Conservation (phyloP, 139 green algal species). For the Zygnema circumcarinatum region DNA sequence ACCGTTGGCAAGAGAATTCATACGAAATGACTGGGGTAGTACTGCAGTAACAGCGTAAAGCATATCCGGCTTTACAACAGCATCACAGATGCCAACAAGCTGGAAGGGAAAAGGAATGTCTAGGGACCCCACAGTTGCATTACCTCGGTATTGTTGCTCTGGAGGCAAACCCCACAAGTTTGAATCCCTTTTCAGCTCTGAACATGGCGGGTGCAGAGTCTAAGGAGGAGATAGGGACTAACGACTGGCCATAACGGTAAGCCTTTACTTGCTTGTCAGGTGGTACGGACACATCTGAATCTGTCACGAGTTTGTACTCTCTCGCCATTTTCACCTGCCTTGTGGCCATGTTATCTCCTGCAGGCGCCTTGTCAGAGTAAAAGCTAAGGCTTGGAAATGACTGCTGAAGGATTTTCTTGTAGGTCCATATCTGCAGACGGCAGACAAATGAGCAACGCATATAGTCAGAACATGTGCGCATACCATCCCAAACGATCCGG, state of each 20-base stretch:
- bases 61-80: no score
- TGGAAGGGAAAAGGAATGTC: no score
- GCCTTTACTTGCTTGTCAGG: conserved; percentile 42
- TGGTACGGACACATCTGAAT: conserved; percentile 25
- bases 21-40: no score
- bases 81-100: no score
- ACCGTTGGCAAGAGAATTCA: no score
- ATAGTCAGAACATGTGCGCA: neutral
- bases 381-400: conserved; percentile 19
- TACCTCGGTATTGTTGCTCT: conserved; percentile 30
- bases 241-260: conserved; percentile 28
- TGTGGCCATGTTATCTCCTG: conserved; percentile 13
- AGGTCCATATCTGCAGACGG: conserved; percentile 39
- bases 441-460: neutral
- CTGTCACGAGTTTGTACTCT: conserved; percentile 29
- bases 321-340: neutral
- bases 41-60: no score
- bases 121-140: no score
- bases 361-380: conserved; percentile 48
- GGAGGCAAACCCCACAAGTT: conserved; percentile 34
- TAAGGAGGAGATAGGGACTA: conserved; percentile 9
- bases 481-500: no score
- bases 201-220: conserved; percentile 1
- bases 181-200: conserved; percentile 42
- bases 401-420: conserved; percentile 46